Evolutionary conservation across 1,284 basidiomycete genomes (phyloP).

Genomic region (Volvariella surrecta): DNA sequence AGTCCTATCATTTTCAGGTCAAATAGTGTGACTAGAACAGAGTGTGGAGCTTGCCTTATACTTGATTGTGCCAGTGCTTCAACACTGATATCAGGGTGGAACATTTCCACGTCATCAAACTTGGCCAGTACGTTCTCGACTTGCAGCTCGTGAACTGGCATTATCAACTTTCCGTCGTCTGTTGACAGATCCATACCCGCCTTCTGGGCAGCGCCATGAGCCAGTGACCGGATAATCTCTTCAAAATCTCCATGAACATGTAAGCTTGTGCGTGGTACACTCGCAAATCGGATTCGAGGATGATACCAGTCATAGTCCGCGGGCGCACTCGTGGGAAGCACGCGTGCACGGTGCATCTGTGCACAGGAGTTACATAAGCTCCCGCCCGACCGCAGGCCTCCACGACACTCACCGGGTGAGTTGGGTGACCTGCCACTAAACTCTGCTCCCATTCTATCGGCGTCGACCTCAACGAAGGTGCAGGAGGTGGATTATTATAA

Average conservation of each 20-base stretch:
- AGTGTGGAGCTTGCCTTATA: slow-evolving; percentile 32
- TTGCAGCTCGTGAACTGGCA: slow-evolving; percentile 47
- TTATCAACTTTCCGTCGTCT: slow-evolving; percentile 21
- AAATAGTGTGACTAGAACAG: background rate
- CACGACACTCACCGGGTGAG: slow-evolving; percentile 34
- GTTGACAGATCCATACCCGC: slow-evolving; percentile 17
- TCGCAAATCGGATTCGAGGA: slow-evolving; percentile 35
- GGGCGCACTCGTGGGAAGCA: slow-evolving; percentile 20
- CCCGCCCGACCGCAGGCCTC: no score
- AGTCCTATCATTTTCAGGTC: slow-evolving; percentile 23
- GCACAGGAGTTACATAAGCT: no score
- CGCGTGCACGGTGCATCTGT: slow-evolving; percentile 44
- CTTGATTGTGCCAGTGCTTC: slow-evolving; percentile 37
- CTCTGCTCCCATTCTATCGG: slow-evolving; percentile 46
- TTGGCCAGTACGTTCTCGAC: slow-evolving; percentile 30
- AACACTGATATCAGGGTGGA: slow-evolving; percentile 28
- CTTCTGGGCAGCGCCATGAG: slow-evolving; percentile 19
- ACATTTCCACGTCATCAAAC: slow-evolving; percentile 28
- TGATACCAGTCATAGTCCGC: slow-evolving; percentile 36
- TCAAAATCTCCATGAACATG: slow-evolving; percentile 33
- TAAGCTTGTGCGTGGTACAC: slow-evolving; percentile 26
- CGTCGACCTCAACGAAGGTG: slow-evolving; percentile 29
- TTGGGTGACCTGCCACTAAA: slow-evolving; percentile 43
- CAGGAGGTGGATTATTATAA: slow-evolving; percentile 31
- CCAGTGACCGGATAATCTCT: slow-evolving; percentile 21